Evolutionary conservation across 2,329 filamentous ascomycete genomes (phyloP).

Genomic region (Aspergillus sclerotialis): DNA sequence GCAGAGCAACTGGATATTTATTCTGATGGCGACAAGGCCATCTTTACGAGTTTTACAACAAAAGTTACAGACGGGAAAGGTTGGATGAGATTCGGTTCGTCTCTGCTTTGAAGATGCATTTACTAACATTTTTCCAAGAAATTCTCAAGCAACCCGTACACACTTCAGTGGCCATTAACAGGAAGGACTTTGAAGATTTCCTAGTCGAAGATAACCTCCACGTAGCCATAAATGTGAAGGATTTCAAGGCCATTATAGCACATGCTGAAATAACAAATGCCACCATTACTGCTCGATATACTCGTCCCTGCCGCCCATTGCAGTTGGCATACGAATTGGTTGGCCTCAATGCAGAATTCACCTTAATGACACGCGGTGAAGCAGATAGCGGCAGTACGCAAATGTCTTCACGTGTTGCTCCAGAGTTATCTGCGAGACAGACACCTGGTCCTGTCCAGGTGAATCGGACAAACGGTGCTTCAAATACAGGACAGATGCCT

Average conservation of each 20-base stretch:
- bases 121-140: slow-evolving; percentile 37
- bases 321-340: slow-evolving; percentile 53
- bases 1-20: slow-evolving; percentile 60
- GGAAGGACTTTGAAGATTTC: slow-evolving; percentile 55
- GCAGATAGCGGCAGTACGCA: slow-evolving; percentile 32
- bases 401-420: slow-evolving; percentile 32
- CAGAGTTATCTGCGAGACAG: slow-evolving; percentile 34
- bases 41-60: slow-evolving; percentile 61
- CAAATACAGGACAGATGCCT: slow-evolving; percentile 19
- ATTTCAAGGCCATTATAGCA: slow-evolving; percentile 58
- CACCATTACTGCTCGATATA: slow-evolving; percentile 52
- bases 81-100: too few species aligned
- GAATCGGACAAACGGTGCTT: slow-evolving; percentile 7
- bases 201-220: slow-evolving; percentile 53
- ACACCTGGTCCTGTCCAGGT: slow-evolving; percentile 25
- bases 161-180: slow-evolving; percentile 57
- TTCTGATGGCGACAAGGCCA: slow-evolving; percentile 49
- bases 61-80: slow-evolving; percentile 57
- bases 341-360: slow-evolving; percentile 54
- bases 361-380: slow-evolving; percentile 58
- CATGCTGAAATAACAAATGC: slow-evolving; percentile 55
- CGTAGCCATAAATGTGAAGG: slow-evolving; percentile 57
- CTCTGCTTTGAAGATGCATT: too few species aligned
- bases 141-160: slow-evolving; percentile 59
- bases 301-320: slow-evolving; percentile 52